These are phyloP conservation scores for Saururus chinensis DNA, from an alignment of 164 flowering plant species.

Conservation along the genomic window DNA sequence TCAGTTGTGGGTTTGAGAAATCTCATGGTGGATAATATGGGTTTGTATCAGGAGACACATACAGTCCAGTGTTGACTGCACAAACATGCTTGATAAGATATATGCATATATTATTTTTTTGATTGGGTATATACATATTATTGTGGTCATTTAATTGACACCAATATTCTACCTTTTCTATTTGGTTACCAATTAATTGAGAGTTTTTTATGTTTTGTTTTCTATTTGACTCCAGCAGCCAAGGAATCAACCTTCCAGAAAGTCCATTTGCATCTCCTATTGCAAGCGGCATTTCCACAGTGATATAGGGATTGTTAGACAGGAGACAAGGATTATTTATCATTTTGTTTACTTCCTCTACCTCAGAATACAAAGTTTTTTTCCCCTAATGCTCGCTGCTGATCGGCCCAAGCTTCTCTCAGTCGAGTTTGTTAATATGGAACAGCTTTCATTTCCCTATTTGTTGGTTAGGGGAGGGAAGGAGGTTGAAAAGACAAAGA, in stretches of 20 bases:
- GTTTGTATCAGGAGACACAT: no score
- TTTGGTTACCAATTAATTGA: neutral
- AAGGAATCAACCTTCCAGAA: constrained; percentile 50
- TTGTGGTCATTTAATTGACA: no score
- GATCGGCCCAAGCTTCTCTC: neutral
- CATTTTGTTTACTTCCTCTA: constrained; percentile 10
- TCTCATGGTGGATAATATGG: no score
- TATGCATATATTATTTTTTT: no score
- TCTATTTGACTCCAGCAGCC: constrained; percentile 19
- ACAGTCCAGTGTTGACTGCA: no score
- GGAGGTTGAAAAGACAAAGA: constrained; percentile 4
- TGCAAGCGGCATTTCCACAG: constrained; percentile 32
- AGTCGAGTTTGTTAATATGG: neutral
- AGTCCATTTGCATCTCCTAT: constrained; percentile 57
- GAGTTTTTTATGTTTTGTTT: neutral
- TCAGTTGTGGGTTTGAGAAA: no score
- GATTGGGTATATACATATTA: no score
- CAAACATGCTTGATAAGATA: no score
- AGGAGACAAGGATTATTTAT: constrained; percentile 5
- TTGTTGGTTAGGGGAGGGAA: constrained; percentile 3
- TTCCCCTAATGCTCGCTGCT: neutral
- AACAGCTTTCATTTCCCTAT: constrained; percentile 8
- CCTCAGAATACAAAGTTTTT: constrained; percentile 9
- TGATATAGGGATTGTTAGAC: constrained; percentile 21
- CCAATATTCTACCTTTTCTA: no score